Conservation (phyloP, 257 asterid species). For the Ilex asprella region DNA sequence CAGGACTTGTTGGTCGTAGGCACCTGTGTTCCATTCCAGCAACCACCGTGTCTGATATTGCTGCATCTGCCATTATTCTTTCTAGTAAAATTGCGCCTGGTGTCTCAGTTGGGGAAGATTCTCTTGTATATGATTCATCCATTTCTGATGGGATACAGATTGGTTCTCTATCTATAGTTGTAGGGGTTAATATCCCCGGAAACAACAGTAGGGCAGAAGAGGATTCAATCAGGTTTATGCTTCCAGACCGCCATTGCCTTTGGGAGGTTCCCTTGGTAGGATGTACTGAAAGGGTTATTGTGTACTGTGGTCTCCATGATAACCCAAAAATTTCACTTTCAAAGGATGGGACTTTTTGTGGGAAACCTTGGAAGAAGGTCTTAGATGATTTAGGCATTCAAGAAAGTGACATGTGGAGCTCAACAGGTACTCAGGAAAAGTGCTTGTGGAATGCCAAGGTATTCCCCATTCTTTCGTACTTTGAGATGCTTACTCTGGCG, state of each 20-base stretch:
- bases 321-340: conserved; percentile 63
- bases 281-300: conserved; percentile 53
- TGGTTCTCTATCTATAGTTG: conserved; percentile 88
- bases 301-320: conserved; percentile 90
- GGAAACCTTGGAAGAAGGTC: conserved; percentile 91
- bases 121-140: conserved; percentile 81
- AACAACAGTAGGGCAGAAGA: conserved; percentile 15
- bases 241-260: conserved; percentile 96
- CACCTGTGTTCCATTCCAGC: conserved; percentile 95
- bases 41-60: conserved; percentile 78
- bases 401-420: conserved; percentile 67
- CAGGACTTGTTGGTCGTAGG: conserved; percentile 83
- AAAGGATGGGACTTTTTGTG: conserved; percentile 83
- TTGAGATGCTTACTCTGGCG: conserved; percentile 71
- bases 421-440: conserved; percentile 42
- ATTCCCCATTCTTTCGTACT: conserved; percentile 68
- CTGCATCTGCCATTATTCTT: conserved; percentile 82
- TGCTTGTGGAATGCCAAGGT: conserved; percentile 95
- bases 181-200: conserved; percentile 62
- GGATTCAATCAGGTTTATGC: conserved; percentile 59
- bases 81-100: conserved; percentile 81
- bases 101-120: conserved; percentile 83
- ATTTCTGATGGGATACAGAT: conserved; percentile 68
- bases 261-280: conserved; percentile 98
- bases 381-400: conserved; percentile 64